These are phyloP conservation scores for Diaporthe australafricana DNA, from an alignment of 2,329 filamentous ascomycete genomes.

Conservation along the genomic window DNA sequence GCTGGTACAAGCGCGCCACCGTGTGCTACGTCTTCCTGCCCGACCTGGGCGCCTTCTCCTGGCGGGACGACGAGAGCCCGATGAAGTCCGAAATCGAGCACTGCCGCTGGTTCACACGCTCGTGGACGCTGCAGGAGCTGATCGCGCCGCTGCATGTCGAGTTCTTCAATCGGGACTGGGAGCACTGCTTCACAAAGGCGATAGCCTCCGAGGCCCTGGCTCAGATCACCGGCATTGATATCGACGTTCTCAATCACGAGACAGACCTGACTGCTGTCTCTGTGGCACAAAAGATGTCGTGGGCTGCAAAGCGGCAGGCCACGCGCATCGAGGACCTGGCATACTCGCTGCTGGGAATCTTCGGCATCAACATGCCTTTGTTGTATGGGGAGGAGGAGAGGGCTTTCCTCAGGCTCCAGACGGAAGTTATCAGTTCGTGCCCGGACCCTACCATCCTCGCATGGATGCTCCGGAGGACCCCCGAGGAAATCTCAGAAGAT, in stretches of 20 bases:
- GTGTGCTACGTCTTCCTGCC: conserved; percentile 30
- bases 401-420: conserved; percentile 32
- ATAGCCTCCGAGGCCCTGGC: neutral
- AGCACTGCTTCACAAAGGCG: conserved; percentile 21
- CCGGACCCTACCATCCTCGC: conserved; percentile 28
- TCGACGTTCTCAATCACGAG: conserved; percentile 22
- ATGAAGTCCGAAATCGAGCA: conserved; percentile 6
- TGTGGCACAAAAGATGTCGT: conserved; percentile 36
- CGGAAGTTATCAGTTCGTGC: conserved; percentile 31
- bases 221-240: conserved; percentile 27
- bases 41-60: neutral
- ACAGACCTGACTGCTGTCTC: conserved; percentile 6
- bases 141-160: conserved; percentile 19
- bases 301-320: conserved; percentile 24
- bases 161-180: conserved; percentile 24
- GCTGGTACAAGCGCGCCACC: conserved; percentile 26
- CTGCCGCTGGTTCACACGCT: conserved; percentile 33
- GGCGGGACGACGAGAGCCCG: neutral
- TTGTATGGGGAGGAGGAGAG: conserved; percentile 35
- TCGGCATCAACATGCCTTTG: conserved; percentile 34
- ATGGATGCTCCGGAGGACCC: neutral
- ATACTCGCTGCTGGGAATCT: conserved; percentile 30
- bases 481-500: neutral
- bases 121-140: conserved; percentile 37
- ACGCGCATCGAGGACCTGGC: conserved; percentile 34